These are phyloP conservation scores for Colletotrichum viniferum DNA, from an alignment of 2,329 filamentous ascomycete genomes.

Conservation along the genomic window DNA sequence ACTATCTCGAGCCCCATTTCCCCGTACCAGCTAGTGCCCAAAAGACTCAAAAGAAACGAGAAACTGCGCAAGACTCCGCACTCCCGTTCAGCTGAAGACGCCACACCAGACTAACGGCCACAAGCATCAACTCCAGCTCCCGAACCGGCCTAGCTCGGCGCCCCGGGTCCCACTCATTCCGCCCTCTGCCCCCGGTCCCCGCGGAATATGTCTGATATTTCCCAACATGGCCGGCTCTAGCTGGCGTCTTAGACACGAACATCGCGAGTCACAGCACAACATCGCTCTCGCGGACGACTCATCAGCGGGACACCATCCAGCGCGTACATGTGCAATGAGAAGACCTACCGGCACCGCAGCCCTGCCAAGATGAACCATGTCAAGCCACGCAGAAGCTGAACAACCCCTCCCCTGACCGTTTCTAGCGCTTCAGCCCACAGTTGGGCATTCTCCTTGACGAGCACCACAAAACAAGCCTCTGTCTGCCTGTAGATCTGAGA, in stretches of 20 bases:
- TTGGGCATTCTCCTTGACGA: slow-evolving; percentile 1
- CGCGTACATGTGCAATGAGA: neutral
- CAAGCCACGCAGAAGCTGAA: slow-evolving; percentile 15
- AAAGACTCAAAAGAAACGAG: neutral
- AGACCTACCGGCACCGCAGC: neutral
- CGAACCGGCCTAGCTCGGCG: slow-evolving; percentile 16
- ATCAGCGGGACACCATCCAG: neutral
- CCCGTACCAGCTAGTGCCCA: neutral
- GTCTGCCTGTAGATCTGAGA: neutral
- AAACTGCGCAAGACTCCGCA: neutral
- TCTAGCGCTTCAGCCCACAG: neutral
- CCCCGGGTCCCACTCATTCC: slow-evolving; percentile 1
- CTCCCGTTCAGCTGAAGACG: slow-evolving; percentile 11
- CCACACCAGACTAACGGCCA: slow-evolving; percentile 3
- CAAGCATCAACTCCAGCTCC: neutral
- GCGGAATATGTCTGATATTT: slow-evolving; percentile 8
- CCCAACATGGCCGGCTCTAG: neutral
- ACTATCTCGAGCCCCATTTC: neutral
- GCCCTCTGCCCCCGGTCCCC: slow-evolving; percentile 5
- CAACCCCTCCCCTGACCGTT: neutral
- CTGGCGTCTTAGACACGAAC: neutral
- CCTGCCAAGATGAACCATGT: neutral
- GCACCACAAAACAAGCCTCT: neutral
- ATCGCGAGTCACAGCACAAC: neutral
- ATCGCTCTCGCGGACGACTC: neutral